phyloP scores from a whole-genome alignment of 805 yeast genomes.

The Saccharomycopsis javanensis region DNA sequence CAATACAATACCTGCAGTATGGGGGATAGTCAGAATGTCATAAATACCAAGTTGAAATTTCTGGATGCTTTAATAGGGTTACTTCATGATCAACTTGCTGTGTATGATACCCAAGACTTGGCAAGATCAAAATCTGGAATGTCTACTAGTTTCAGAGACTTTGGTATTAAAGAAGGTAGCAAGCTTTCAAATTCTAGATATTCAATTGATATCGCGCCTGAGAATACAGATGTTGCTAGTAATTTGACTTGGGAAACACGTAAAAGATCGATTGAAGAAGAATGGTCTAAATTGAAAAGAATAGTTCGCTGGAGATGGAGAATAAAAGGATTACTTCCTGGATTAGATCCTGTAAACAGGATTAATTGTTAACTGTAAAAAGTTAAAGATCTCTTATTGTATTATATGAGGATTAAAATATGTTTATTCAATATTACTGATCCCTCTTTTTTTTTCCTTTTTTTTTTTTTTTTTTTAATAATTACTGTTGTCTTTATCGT shows the following conservation, averaged over 20 bases:
- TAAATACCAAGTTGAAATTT: not conserved
- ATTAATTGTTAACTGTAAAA: not conserved
- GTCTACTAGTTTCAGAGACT: not conserved
- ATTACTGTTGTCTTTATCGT: not conserved
- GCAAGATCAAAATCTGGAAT: not conserved
- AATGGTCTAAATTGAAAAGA: constrained; percentile 26
- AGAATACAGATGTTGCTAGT: not conserved
- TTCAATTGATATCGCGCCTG: too few relatives aligned
- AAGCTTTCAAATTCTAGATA: not conserved
- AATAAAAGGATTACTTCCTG: constrained; percentile 35
- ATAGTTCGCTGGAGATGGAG: constrained; percentile 46
- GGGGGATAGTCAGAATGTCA: not conserved
- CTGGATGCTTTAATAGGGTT: not conserved
- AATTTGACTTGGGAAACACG: constrained; percentile 3
- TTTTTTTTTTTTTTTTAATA: not conserved
- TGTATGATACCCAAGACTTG: not conserved
- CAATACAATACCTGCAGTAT: constrained; percentile 9
- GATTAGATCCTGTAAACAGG: constrained; percentile 6
- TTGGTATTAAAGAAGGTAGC: not conserved
- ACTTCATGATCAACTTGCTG: not conserved
- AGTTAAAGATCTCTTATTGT: not conserved
- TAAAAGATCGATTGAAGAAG: constrained; percentile 9
- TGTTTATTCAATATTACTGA: not conserved
- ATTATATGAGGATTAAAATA: not conserved
- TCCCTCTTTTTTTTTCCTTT: not conserved